A percentile compares a stretch with the other conserved stretches of the same genome.
Conservation (phyloP, 169 alveolate genomes). For the Plasmodium fragile region DNA sequence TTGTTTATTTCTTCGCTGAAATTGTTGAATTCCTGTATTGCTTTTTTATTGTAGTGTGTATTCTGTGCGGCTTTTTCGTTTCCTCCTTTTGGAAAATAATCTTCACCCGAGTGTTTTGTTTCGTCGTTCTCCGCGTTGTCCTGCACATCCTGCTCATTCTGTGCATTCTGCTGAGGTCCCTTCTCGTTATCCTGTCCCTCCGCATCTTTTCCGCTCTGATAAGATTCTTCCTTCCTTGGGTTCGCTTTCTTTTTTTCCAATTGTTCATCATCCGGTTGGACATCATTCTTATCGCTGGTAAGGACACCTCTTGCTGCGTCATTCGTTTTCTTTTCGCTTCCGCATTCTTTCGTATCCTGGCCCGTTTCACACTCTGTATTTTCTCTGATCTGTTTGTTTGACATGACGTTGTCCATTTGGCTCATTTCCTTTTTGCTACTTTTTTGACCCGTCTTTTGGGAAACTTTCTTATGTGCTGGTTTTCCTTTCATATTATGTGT, state of each 20-base stretch:
- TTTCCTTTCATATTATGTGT: not conserved
- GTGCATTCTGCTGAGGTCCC: not conserved
- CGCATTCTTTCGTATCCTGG: not conserved
- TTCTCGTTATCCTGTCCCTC: not conserved
- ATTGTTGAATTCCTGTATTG: not conserved
- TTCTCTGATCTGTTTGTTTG: not conserved
- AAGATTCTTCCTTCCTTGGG: not conserved
- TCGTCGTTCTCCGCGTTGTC: not conserved
- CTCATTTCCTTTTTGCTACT: not conserved
- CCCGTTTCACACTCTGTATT: not conserved
- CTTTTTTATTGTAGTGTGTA: not conserved
- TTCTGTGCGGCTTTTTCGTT: not conserved
- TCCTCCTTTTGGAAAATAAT: not conserved
- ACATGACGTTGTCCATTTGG: not conserved
- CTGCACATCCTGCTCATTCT: not conserved
- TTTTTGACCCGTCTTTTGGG: not conserved
- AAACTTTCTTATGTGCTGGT: not conserved
- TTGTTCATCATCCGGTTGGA: not conserved
- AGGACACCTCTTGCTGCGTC: not conserved
- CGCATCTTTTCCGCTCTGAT: not conserved
- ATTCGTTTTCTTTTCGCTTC: not conserved
- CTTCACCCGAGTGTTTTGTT: not conserved
- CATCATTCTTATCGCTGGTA: not conserved
- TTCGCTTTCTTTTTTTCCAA: not conserved
- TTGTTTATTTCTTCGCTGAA: conserved; percentile 9